Conservation (phyloP, 2,329 filamentous ascomycete genomes). For the Colletotrichum cordylinicola region DNA sequence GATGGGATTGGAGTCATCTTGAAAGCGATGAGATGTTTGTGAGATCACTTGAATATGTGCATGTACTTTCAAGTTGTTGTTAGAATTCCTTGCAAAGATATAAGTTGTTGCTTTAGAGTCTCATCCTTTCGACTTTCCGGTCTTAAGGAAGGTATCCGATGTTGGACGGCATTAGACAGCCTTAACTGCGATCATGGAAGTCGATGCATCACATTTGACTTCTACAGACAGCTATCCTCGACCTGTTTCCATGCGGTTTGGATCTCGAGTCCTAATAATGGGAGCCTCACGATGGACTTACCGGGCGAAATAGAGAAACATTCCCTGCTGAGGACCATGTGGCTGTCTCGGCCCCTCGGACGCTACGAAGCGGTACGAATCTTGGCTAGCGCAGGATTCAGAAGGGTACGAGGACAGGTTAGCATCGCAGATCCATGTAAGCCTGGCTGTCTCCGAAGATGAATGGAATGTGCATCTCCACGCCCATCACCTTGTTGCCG, state of each 20-base stretch:
- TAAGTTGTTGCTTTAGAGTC: background rate
- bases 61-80: background rate
- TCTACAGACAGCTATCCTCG: background rate
- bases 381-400: background rate
- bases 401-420: background rate
- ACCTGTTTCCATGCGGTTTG: background rate
- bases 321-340: background rate
- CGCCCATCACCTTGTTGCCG: background rate
- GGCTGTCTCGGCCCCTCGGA: background rate
- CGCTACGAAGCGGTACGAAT: background rate
- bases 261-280: background rate
- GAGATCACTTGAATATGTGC: too few species aligned
- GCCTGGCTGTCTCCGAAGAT: background rate
- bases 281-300: background rate
- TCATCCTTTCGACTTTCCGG: background rate
- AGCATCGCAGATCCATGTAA: background rate
- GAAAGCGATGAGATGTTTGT: accelerated
- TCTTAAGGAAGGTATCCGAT: accelerated
- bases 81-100: accelerated
- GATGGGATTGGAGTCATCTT: background rate
- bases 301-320: background rate
- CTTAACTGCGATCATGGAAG: background rate
- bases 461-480: background rate
- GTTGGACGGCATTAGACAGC: background rate
- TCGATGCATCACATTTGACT: background rate